These are phyloP conservation scores for Trichoderma sp. DNA, from an alignment of 2,329 filamentous ascomycete species.

Conservation along the genomic window DNA sequence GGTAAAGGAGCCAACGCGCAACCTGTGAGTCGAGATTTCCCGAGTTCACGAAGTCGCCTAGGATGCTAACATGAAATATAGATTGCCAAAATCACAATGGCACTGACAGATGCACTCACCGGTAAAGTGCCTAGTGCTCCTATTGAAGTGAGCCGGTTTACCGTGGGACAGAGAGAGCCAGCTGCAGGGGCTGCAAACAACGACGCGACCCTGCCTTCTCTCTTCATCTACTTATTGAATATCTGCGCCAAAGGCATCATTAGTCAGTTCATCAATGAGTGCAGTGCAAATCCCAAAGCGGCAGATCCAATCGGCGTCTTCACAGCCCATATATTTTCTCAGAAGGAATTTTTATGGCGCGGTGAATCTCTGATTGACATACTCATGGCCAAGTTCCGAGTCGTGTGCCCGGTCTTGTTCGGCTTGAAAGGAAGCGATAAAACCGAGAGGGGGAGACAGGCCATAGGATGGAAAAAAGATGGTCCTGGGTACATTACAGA, in stretches of 20 bases:
- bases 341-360: conserved; percentile 65
- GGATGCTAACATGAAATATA: conserved; percentile 28
- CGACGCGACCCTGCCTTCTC: conserved; percentile 57
- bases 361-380: conserved; percentile 75
- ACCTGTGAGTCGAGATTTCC: conserved; percentile 36
- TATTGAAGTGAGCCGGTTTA: conserved; percentile 57
- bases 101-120: conserved; percentile 55
- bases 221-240: conserved; percentile 75
- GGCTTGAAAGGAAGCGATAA: conserved; percentile 76
- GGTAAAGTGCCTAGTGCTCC: conserved; percentile 52
- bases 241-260: conserved; percentile 74
- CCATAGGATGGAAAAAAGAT: conserved; percentile 74
- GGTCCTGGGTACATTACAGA: conserved; percentile 63
- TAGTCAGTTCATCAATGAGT: conserved; percentile 68
- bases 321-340: conserved; percentile 72
- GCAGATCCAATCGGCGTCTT: conserved; percentile 82
- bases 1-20: conserved; percentile 61
- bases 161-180: conserved; percentile 48
- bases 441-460: conserved; percentile 64
- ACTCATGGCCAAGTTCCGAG: conserved; percentile 79
- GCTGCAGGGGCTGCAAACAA: conserved; percentile 54
- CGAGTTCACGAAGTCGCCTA: no score
- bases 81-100: conserved; percentile 40
- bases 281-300: conserved; percentile 61
- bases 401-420: conserved; percentile 81